Conservation (phyloP, 2,329 filamentous ascomycete species). For the Diaporthe australafricana region DNA sequence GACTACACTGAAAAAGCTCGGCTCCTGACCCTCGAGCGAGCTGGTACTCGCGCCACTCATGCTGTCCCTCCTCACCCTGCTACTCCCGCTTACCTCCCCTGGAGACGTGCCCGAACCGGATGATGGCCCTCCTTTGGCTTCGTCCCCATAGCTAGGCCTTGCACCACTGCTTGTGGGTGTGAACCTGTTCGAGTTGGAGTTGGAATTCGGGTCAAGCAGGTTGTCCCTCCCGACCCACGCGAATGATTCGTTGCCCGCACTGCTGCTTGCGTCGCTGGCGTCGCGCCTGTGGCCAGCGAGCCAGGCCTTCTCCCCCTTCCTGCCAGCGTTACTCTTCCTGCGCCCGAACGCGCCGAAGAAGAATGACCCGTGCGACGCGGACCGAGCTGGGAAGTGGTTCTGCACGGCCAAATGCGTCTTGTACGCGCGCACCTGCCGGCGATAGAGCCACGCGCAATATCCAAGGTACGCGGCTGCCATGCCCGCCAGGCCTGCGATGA, state of each 20-base stretch:
- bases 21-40: slow-evolving; percentile 60
- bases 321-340: slow-evolving; percentile 37
- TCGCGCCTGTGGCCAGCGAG: slow-evolving; percentile 31
- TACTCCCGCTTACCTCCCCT: slow-evolving; percentile 40
- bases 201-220: slow-evolving; percentile 40
- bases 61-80: slow-evolving; percentile 45
- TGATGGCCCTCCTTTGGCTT: slow-evolving; percentile 35
- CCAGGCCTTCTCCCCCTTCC: slow-evolving; percentile 33
- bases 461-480: slow-evolving; percentile 73
- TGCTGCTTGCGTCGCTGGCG: slow-evolving; percentile 34
- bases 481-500: slow-evolving; percentile 75
- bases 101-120: slow-evolving; percentile 40
- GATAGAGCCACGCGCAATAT: slow-evolving; percentile 80
- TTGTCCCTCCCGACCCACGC: slow-evolving; percentile 41
- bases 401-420: slow-evolving; percentile 75
- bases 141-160: slow-evolving; percentile 28
- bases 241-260: slow-evolving; percentile 39
- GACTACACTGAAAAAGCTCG: slow-evolving; percentile 73
- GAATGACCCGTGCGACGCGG: slow-evolving; percentile 51
- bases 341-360: slow-evolving; percentile 44
- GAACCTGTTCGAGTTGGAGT: slow-evolving; percentile 29
- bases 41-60: slow-evolving; percentile 50
- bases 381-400: slow-evolving; percentile 57
- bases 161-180: slow-evolving; percentile 27
- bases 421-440: slow-evolving; percentile 77